Conservation (phyloP, 768 basidiomycete genomes). For the Lactifluus subvellereus region DNA sequence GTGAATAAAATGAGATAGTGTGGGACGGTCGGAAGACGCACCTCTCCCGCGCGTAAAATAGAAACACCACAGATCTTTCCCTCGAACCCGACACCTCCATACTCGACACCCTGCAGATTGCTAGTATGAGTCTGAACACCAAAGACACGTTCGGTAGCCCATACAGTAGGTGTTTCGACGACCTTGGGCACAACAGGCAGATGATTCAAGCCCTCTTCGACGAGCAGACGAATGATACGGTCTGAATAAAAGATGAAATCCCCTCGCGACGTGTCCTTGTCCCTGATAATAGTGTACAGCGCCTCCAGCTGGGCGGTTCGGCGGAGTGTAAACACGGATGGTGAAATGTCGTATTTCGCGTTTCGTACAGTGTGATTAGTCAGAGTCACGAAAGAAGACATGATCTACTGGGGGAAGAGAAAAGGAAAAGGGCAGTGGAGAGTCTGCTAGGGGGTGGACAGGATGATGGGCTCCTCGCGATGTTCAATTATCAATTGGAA, state of each 20-base stretch:
- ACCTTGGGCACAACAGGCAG: slow-evolving; percentile 70
- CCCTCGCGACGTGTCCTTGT: slow-evolving; percentile 80
- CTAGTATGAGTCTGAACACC: not conserved
- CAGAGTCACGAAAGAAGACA: slow-evolving; percentile 6
- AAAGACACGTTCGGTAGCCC: not conserved
- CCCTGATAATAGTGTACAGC: slow-evolving; percentile 89
- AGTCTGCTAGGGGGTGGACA: no score
- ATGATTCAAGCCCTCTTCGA: slow-evolving; percentile 86
- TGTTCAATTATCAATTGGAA: no score
- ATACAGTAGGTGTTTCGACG: slow-evolving; percentile 76
- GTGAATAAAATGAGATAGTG: not conserved
- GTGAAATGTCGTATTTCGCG: slow-evolving; percentile 39
- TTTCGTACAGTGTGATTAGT: not conserved
- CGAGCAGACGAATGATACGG: slow-evolving; percentile 79
- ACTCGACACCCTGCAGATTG: slow-evolving; percentile 57
- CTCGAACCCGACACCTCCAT: slow-evolving; percentile 91
- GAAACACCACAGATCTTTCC: slow-evolving; percentile 97
- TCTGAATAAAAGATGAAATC: slow-evolving; percentile 97
- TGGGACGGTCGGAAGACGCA: slow-evolving; percentile 28
- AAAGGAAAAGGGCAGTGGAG: not conserved
- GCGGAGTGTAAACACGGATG: slow-evolving; percentile 83
- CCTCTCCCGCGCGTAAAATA: slow-evolving; percentile 91
- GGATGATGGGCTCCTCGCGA: no score
- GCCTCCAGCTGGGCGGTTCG: slow-evolving; percentile 94
- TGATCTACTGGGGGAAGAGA: not conserved